Evolutionary conservation across 2,329 filamentous ascomycete species (phyloP).

Genomic region (Mariannaea elegans): DNA sequence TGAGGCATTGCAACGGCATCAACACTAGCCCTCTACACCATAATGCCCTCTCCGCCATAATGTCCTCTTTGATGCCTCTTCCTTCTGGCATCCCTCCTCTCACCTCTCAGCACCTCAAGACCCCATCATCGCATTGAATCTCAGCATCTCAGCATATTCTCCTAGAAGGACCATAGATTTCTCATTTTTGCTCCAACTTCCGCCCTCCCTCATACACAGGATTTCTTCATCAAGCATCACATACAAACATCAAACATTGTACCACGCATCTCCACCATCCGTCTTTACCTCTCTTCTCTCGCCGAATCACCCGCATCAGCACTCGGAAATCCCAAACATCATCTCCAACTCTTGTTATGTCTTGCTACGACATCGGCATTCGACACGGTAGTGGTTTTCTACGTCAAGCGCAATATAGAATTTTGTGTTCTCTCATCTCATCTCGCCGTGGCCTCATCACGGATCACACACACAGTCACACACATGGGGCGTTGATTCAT

Average conservation of each 20-base stretch:
- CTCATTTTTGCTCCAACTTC: constrained; percentile 3
- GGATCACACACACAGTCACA: constrained; percentile 15
- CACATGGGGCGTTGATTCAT: constrained; percentile 33
- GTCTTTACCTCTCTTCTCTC: constrained; percentile 14
- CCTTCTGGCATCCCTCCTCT: not conserved
- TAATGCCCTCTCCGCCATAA: constrained; percentile 27
- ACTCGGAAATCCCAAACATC: not conserved
- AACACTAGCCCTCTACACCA: constrained; percentile 21
- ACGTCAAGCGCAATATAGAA: constrained; percentile 37
- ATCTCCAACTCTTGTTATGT: constrained; percentile 14
- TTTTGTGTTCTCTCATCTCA: constrained; percentile 15
- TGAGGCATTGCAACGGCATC: constrained; percentile 6
- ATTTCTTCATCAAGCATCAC: constrained; percentile 1
- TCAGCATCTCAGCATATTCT: constrained; percentile 27
- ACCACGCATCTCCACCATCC: not conserved
- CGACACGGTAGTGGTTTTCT: constrained; percentile 10
- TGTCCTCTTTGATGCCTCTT: constrained; percentile 6
- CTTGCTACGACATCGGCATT: constrained; percentile 23
- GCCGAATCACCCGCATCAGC: constrained; percentile 1
- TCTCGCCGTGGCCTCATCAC: constrained; percentile 5
- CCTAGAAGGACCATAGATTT: constrained; percentile 36
- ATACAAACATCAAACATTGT: constrained; percentile 8
- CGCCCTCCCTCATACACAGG: constrained; percentile 16
- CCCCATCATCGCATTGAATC: constrained; percentile 9
- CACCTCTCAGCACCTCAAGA: not conserved